Evolutionary conservation across 2,329 filamentous ascomycete species (phyloP).

Genomic region (Aspergillus floridensis): DNA sequence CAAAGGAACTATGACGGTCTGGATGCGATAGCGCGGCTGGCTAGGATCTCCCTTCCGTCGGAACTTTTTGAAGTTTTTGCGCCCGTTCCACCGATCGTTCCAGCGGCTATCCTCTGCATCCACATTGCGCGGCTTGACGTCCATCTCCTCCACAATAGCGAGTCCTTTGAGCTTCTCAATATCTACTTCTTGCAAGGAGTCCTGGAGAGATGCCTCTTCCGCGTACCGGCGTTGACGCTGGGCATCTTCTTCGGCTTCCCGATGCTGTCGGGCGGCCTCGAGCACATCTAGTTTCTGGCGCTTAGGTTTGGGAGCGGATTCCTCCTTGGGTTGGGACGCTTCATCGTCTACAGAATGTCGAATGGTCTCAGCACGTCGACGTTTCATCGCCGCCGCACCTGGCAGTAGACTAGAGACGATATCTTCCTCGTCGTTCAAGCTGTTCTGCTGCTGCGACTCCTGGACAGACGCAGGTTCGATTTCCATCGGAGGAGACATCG

Average conservation of each 20-base stretch:
- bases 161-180: conserved; percentile 70
- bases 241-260: conserved; percentile 52
- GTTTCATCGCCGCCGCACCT: conserved; percentile 73
- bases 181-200: conserved; percentile 62
- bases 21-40: conserved; percentile 41
- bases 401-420: conserved; percentile 72
- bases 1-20: conserved; percentile 65
- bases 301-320: conserved; percentile 45
- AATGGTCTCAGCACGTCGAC: conserved; percentile 65
- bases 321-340: conserved; percentile 21
- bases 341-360: conserved; percentile 43
- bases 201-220: conserved; percentile 52
- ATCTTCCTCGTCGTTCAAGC: conserved; percentile 46
- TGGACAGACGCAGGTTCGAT: conserved; percentile 23
- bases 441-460: conserved; percentile 27
- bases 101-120: conserved; percentile 60
- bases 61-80: conserved; percentile 96
- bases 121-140: conserved; percentile 49
- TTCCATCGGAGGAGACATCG: conserved; percentile 18
- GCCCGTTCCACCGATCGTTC: conserved; percentile 87
- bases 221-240: conserved; percentile 54
- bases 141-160: conserved; percentile 74
- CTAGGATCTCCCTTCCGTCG: conserved; percentile 34
- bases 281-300: conserved; percentile 66
- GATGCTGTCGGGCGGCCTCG: conserved; percentile 57